phyloP scores from a whole-genome alignment of 768 basidiomycete genomes.

The Tylopilus sp. region DNA sequence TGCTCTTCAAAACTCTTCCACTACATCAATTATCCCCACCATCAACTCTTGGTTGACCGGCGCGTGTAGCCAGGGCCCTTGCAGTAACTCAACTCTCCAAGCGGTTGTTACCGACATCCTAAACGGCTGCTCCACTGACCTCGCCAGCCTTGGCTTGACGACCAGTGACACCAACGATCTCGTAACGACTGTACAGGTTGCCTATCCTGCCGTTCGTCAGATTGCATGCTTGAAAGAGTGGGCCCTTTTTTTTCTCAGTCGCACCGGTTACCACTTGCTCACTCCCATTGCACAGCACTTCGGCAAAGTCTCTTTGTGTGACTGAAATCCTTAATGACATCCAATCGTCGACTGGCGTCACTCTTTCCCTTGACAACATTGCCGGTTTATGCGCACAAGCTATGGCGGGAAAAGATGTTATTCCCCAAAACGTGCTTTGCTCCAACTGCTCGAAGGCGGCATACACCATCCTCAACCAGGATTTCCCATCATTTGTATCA shows the following conservation, averaged over 20 bases:
- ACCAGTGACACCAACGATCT: constrained; percentile 19
- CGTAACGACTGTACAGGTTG: constrained; percentile 42
- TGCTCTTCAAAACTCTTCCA: constrained; percentile 19
- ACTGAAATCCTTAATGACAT: constrained; percentile 54
- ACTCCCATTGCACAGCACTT: constrained; percentile 26
- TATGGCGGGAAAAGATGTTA: constrained; percentile 4
- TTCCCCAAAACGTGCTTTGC: constrained; percentile 44
- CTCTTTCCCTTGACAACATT: constrained; percentile 21
- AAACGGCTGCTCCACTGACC: constrained; percentile 44
- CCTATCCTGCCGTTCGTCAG: constrained; percentile 56
- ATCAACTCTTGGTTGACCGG: constrained; percentile 60
- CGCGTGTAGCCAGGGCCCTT: constrained; percentile 49
- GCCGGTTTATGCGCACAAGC: constrained; percentile 7
- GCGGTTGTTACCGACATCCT: constrained; percentile 52
- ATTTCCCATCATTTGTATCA: constrained; percentile 35
- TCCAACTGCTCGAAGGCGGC: constrained; percentile 51
- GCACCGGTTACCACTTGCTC: background rate
- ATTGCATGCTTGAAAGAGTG: constrained; percentile 65
- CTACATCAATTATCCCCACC: constrained; percentile 36
- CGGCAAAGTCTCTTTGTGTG: constrained; percentile 47
- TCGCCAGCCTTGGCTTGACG: constrained; percentile 26
- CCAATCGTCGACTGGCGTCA: constrained; percentile 35
- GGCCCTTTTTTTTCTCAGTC: constrained; percentile 21
- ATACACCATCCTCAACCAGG: constrained; percentile 40
- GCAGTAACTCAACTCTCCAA: constrained; percentile 58